Conservation (phyloP, 1,284 basidiomycete genomes). For the Ustilago hordei region DNA sequence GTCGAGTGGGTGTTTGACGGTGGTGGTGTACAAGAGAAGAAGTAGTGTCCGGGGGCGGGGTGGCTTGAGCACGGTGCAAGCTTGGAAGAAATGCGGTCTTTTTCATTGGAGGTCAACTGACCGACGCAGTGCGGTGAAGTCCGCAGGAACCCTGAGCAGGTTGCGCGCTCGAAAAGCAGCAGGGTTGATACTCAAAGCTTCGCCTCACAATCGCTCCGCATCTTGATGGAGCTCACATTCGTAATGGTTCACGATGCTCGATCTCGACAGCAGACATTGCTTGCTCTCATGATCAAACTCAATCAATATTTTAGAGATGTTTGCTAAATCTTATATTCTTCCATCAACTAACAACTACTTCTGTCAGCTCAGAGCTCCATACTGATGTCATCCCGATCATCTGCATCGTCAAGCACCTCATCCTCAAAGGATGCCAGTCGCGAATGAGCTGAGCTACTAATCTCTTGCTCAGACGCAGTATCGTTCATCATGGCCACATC, state of each 20-base stretch:
- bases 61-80: background rate
- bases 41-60: background rate
- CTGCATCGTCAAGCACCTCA: constrained; percentile 27
- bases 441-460: constrained; percentile 18
- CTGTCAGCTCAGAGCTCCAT: constrained; percentile 31
- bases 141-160: background rate
- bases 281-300: background rate
- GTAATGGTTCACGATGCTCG: background rate
- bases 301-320: background rate
- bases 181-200: background rate
- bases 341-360: background rate
- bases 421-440: constrained; percentile 28
- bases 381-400: constrained; percentile 36
- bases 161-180: background rate
- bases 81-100: background rate
- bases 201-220: background rate
- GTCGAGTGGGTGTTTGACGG: background rate
- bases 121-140: background rate
- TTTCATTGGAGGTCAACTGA: background rate
- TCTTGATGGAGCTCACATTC: background rate
- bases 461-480: constrained; percentile 21
- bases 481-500: constrained; percentile 39
- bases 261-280: background rate
- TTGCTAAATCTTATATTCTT: background rate
- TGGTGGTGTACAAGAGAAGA: background rate